A percentile compares a stretch with the other conserved stretches of the same genome.
These are phyloP conservation scores for Tephrocybe sp. DNA, from an alignment of 768 basidiomycete genomes.

Conservation along the genomic window DNA sequence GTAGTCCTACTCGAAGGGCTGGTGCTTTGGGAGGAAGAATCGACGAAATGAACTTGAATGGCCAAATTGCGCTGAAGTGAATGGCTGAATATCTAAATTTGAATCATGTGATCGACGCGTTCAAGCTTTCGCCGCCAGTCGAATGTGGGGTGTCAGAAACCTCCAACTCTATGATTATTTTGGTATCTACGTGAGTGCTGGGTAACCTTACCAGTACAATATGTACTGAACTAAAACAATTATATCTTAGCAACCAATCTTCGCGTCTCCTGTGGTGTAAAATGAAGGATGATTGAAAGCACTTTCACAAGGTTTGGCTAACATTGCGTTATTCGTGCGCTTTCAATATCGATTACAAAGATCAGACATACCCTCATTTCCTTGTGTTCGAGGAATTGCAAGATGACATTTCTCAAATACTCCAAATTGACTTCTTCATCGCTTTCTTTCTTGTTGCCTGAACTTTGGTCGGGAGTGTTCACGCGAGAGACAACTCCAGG, in stretches of 20 bases:
- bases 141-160: too few species aligned
- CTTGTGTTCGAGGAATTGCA: slow-evolving; percentile 97
- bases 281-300: slow-evolving; percentile 86
- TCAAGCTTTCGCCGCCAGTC: background rate
- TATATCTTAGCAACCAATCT: slow-evolving; percentile 85
- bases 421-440: slow-evolving; percentile 96
- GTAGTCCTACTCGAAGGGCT: background rate
- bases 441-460: slow-evolving; percentile 35
- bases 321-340: background rate
- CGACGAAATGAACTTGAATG: background rate
- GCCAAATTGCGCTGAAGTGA: too few species aligned
- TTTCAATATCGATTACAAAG: background rate
- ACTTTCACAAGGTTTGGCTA: slow-evolving; percentile 67
- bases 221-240: background rate
- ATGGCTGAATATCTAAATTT: too few species aligned
- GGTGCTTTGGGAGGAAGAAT: background rate
- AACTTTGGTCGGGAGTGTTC: slow-evolving; percentile 33
- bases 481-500: slow-evolving; percentile 18
- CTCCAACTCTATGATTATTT: too few species aligned
- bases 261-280: slow-evolving; percentile 93
- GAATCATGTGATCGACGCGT: slow-evolving; percentile 6
- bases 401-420: slow-evolving; percentile 92
- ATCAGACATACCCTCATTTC: slow-evolving; percentile 84
- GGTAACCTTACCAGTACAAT: too few species aligned
- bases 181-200: too few species aligned